A percentile compares a stretch with the other conserved stretches of the same genome.
These are phyloP conservation scores for Chlorella sorokiniana DNA, from an alignment of 139 green algal genomes.

Conservation along the genomic window DNA sequence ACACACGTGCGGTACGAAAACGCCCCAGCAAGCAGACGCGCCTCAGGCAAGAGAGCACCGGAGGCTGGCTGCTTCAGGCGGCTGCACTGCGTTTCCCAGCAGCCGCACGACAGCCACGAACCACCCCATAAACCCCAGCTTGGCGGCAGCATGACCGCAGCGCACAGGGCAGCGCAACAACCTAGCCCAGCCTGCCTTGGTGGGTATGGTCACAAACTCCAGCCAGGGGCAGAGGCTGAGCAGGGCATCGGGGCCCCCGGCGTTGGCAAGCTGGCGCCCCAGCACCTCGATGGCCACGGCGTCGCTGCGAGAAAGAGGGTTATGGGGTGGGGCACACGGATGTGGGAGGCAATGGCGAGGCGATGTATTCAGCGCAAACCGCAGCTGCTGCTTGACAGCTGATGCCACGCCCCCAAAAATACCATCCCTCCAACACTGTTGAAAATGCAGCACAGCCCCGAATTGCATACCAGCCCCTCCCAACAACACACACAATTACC, in stretches of 20 bases:
- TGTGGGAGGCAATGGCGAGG: background rate
- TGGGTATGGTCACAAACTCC: constrained; percentile 77
- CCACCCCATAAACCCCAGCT: too few relatives aligned
- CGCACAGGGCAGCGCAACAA: too few relatives aligned
- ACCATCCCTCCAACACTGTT: too few relatives aligned
- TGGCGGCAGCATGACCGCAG: too few relatives aligned
- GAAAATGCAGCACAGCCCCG: too few relatives aligned
- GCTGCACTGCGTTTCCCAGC: too few relatives aligned
- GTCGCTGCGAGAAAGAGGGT: background rate
- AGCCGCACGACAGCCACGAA: too few relatives aligned
- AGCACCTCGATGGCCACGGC: constrained; percentile 84
- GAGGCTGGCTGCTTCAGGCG: too few relatives aligned
- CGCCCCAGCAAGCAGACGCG: background rate
- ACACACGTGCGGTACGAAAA: background rate
- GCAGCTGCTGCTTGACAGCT: too few relatives aligned
- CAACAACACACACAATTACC: background rate
- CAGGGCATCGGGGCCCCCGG: constrained; percentile 56
- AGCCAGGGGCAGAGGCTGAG: constrained; percentile 89
- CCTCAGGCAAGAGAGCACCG: background rate
- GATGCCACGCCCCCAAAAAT: too few relatives aligned
- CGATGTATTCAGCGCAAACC: too few relatives aligned
- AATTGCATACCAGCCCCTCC: too few relatives aligned
- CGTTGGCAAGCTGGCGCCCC: constrained; percentile 56
- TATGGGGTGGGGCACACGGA: background rate
- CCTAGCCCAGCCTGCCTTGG: constrained; percentile 13